Percentiles rank a stretch among this genome's conserved stretches.
Conservation (phyloP, 2,329 filamentous ascomycete species). For the Trematosphaeria pertusa region DNA sequence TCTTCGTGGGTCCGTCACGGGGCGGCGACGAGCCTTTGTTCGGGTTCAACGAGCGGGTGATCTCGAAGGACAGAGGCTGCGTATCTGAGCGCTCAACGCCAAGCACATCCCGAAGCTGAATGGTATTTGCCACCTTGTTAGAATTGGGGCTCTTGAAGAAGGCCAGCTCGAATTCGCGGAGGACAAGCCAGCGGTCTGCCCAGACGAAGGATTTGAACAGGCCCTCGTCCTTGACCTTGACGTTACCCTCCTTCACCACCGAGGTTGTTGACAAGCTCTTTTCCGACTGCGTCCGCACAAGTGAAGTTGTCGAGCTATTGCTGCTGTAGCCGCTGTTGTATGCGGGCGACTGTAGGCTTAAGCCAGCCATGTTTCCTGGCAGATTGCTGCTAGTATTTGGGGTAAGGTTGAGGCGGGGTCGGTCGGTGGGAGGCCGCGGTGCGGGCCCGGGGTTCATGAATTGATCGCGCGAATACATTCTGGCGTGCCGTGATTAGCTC, state of each 20-base stretch:
- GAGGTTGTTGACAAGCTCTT: conserved; percentile 42
- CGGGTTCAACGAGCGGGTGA: conserved; percentile 74
- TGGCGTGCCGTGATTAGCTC: conserved; percentile 36
- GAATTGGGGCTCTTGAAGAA: conserved; percentile 92
- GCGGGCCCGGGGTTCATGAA: conserved; percentile 99
- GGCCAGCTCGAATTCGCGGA: conserved; percentile 91
- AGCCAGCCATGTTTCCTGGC: conserved; percentile 78
- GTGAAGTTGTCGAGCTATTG: conserved; percentile 48
- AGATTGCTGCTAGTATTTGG: conserved; percentile 71
- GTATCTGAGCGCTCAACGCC: conserved; percentile 91
- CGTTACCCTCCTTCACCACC: conserved; percentile 70
- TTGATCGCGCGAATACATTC: conserved; percentile 67
- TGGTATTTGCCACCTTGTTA: conserved; percentile 80
- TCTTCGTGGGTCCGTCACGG: conserved; percentile 80
- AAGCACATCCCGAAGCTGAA: conserved; percentile 85
- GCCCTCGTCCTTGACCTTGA: conserved; percentile 89
- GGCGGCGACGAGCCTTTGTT: conserved; percentile 68
- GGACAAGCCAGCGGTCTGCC: conserved; percentile 90
- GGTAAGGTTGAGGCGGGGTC: conserved; percentile 80
- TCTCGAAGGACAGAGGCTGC: conserved; percentile 91
- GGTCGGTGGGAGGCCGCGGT: conserved; percentile 84
- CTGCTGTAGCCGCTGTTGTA: conserved; percentile 25
- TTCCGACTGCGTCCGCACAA: conserved; percentile 51
- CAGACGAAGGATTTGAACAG: conserved; percentile 80
- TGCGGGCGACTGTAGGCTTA: conserved; percentile 72